Base-by-base conservation (phyloP, 2,329 filamentous ascomycete genomes). In the Colletotrichum filicis region DNA sequence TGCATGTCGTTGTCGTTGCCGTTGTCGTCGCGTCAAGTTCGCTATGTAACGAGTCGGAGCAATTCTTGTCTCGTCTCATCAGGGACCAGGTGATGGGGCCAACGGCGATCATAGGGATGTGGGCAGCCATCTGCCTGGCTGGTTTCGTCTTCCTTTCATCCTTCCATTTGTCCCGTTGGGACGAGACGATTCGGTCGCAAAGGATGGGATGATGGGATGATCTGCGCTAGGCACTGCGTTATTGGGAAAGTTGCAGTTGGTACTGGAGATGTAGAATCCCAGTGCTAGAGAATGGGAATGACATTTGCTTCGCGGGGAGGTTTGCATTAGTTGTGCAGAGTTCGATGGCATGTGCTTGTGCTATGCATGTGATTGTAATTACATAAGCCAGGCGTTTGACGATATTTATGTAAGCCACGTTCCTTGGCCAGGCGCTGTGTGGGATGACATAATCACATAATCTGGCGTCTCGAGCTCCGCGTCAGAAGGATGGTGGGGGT, bases 171-270 rank as follows among this genome's bases (percentile, higher is more conserved):
- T 49, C 42, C 42, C 42, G 8, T 9, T 49, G 19, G 19, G 42
- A 49, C 42, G 42, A 49, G 42, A 49, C 42, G 19, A 49, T 11
- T 11, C 19, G 11, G 42, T n/a, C 19, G 42, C 19, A 8, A 28
- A 32, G 11, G 62, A 9, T 67, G 55, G 37, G 64, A 37, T 35
- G 55, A 59, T 37, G 37, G 65, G 24, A 62, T 42, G 65, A 68
- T 61, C 65, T 61, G 56, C 65, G 22, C 63, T 19, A 32, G 24
- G 63, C 9, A 35, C 24, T 26, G 49, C 61, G 28, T 3, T 19
- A 1, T 49, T 49, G 19, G 42, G 4, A n/a, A 49, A 55, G 46
- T 28, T 52, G 37, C 32, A 53, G 30, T 19, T 22, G 19, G 7
- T 22, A 5, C 19, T n/a, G 19, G 19, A 49, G 19, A 8, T 22